Evolutionary conservation across 768 basidiomycete genomes (phyloP).

Genomic region (Holtermanniella nyarrowii): DNA sequence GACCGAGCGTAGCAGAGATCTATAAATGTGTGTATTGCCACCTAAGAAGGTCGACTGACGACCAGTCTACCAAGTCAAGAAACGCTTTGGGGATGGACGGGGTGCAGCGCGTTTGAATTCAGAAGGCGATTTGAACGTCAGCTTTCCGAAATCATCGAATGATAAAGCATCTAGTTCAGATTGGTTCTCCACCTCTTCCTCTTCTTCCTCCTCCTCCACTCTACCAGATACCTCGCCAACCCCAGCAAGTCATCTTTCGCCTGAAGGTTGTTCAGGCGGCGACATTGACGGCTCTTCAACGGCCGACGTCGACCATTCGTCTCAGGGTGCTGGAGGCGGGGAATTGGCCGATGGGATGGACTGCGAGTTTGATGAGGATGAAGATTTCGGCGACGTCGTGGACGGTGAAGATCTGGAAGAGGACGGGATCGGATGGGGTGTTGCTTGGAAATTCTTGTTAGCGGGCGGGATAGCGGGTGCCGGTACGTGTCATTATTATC

Average conservation of each 20-base stretch:
- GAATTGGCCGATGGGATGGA: not conserved
- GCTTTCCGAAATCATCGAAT: constrained; percentile 29
- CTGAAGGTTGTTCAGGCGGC: not conserved
- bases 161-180: not conserved
- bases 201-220: not conserved
- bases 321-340: not conserved
- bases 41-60: not conserved
- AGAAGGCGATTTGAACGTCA: constrained; percentile 57
- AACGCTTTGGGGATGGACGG: constrained; percentile 51
- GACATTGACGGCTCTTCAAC: not conserved
- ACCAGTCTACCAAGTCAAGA: constrained; percentile 40
- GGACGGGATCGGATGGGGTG: constrained; percentile 52
- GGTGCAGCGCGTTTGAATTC: constrained; percentile 72
- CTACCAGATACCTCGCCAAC: not conserved
- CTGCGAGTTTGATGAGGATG: constrained; percentile 5
- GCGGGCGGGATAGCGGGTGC: constrained; percentile 93
- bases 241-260: not conserved
- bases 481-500: constrained; percentile 47
- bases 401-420: constrained; percentile 26
- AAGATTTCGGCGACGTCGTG: constrained; percentile 21
- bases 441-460: constrained; percentile 76
- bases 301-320: constrained; percentile 3
- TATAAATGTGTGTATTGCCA: constrained; percentile 44
- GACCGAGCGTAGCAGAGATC: constrained; percentile 70
- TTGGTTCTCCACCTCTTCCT: not conserved